phyloP scores from a whole-genome alignment of 169 alveolate species.

The Babesia divergens region DNA sequence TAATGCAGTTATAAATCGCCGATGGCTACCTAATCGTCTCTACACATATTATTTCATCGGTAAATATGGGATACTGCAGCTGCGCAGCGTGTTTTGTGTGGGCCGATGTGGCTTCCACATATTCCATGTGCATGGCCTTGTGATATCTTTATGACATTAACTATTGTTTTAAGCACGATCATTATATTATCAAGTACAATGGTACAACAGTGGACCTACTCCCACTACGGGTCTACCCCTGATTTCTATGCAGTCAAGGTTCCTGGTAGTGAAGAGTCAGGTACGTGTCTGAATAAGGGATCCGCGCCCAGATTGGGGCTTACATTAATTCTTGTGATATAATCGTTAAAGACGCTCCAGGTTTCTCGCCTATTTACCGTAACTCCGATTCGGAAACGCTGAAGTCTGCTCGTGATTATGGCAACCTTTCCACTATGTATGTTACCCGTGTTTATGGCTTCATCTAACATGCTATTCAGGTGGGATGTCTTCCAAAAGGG shows the following conservation, averaged over 20 bases:
- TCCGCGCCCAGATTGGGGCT: no score
- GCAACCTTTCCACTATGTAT: slow-evolving; percentile 35
- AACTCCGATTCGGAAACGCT: slow-evolving; percentile 22
- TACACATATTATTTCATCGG: no score
- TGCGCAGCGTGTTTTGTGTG: no score
- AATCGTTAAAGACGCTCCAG: slow-evolving; percentile 7
- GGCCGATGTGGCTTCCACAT: no score
- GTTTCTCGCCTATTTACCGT: slow-evolving; percentile 30
- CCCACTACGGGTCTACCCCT: slow-evolving; percentile 32
- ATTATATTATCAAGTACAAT: no score
- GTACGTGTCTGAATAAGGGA: background rate
- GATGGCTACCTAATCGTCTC: no score
- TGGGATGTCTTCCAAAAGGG: slow-evolving; percentile 66
- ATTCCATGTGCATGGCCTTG: no score
- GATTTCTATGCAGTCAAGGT: slow-evolving; percentile 51
- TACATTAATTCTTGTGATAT: slow-evolving; percentile 6
- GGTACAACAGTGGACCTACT: background rate
- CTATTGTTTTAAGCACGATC: no score
- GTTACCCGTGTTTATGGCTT: background rate
- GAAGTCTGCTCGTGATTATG: slow-evolving; percentile 13
- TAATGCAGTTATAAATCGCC: no score
- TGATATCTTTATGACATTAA: no score
- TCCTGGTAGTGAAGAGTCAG: slow-evolving; percentile 51
- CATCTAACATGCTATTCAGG: background rate
- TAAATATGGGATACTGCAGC: no score